Conservation (phyloP, 805 yeast genomes). For the Starmerella potacharoeniae region DNA sequence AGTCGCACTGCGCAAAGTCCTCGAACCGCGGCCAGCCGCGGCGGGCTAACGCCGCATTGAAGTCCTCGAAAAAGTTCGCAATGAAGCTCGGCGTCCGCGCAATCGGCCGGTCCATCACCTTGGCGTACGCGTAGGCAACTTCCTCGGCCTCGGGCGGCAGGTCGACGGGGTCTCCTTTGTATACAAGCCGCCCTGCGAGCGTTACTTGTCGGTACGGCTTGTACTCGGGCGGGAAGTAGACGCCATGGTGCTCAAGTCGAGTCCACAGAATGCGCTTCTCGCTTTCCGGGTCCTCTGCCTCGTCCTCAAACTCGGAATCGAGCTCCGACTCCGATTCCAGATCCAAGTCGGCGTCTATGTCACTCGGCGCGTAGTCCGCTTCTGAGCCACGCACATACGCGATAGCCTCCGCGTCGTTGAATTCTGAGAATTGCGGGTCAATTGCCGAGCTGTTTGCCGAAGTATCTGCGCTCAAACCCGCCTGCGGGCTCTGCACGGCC, state of each 20-base stretch:
- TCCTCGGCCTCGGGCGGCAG: conserved; percentile 82
- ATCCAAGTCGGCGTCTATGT: background rate
- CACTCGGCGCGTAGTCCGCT: background rate
- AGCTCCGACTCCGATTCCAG: background rate
- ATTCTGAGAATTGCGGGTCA: background rate
- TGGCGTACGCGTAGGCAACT: conserved; percentile 91
- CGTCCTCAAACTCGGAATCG: background rate
- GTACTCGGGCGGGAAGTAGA: conserved; percentile 66
- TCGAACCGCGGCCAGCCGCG: background rate
- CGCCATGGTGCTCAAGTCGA: conserved; percentile 78
- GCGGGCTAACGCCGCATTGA: conserved; percentile 34
- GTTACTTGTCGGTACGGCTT: conserved; percentile 73
- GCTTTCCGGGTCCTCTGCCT: background rate
- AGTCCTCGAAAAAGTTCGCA: conserved; percentile 76
- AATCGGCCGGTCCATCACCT: conserved; percentile 72
- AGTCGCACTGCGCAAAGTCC: conserved; percentile 50
- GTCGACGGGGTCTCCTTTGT: conserved; percentile 63
- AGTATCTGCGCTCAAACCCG: background rate
- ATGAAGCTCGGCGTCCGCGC: conserved; percentile 78
- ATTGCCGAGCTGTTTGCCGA: background rate
- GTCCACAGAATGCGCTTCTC: conserved; percentile 45
- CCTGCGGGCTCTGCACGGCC: background rate
- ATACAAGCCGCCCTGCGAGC: conserved; percentile 55
- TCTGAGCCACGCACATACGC: background rate
- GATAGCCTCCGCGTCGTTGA: too few species aligned